Conservation (phyloP, 495 filamentous ascomycete genomes). For the Lepraria neglecta region DNA sequence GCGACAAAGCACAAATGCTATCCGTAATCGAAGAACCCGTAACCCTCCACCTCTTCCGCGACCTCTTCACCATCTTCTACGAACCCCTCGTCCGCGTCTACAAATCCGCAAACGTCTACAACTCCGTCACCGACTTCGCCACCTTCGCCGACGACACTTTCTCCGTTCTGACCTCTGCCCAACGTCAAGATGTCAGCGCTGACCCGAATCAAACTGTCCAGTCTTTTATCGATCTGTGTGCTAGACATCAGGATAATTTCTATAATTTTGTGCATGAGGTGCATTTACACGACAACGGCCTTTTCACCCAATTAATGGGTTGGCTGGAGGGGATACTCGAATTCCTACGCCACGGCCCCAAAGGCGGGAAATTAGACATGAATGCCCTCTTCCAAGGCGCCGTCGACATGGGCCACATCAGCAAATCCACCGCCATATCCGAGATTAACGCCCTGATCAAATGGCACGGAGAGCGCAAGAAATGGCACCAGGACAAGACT, state of each 20-base stretch:
- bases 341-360: conserved; percentile 81
- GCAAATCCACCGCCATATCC: conserved; percentile 61
- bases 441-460: conserved; percentile 82
- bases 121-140: conserved; percentile 91
- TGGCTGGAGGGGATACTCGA: conserved; percentile 97
- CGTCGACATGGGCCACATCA: conserved; percentile 55
- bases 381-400: conserved; percentile 84
- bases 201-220: conserved; percentile 99
- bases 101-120: conserved; percentile 98
- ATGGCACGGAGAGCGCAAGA: conserved; percentile 92
- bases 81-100: conserved; percentile 94
- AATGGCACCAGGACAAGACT: conserved; percentile 97
- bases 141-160: conserved; percentile 89
- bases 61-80: conserved; percentile 98
- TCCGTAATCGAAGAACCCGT: conserved; percentile 91
- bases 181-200: conserved; percentile 83
- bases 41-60: conserved; percentile 86
- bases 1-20: conserved; percentile 97
- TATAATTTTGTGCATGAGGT: conserved; percentile 99
- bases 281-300: conserved; percentile 93
- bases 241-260: conserved; percentile 89
- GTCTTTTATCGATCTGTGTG: conserved; percentile 93
- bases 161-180: conserved; percentile 76
- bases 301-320: conserved; percentile 91
- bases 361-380: conserved; percentile 77